Conservation (phyloP, 2,329 filamentous ascomycete genomes). For the Penicillium palitans region DNA sequence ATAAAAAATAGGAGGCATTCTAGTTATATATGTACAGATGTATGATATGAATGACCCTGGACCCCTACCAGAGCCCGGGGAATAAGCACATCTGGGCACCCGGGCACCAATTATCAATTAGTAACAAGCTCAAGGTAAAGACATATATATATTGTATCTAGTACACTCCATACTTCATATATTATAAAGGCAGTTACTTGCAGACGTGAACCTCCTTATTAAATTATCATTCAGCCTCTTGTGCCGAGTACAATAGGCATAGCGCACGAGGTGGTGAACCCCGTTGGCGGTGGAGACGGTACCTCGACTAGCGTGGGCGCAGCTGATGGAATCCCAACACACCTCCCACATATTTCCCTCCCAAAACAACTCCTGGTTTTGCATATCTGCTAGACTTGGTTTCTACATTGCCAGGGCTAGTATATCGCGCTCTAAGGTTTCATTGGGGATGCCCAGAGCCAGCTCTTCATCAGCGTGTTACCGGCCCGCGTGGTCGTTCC, state of each 20-base stretch:
- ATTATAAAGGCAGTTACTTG: background rate
- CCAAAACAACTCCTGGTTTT: background rate
- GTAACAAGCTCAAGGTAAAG: background rate
- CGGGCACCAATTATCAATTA: background rate
- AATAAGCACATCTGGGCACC: background rate
- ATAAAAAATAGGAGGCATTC: too few relatives aligned
- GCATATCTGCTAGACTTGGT: background rate
- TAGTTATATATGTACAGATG: too few relatives aligned
- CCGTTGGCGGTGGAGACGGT: slow-evolving; percentile 13
- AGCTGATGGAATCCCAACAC: slow-evolving; percentile 8
- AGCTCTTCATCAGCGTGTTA: slow-evolving; percentile 7
- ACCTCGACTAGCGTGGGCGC: slow-evolving; percentile 12
- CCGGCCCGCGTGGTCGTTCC: slow-evolving; percentile 9
- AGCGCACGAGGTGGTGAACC: background rate
- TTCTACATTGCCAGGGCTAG: background rate
- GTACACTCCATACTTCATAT: too few relatives aligned
- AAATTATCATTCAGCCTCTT: background rate
- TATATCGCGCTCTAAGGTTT: background rate
- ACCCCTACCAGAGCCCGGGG: background rate
- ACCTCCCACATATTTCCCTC: background rate
- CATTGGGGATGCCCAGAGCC: slow-evolving; percentile 10
- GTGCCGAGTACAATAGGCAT: background rate
- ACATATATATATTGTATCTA: background rate
- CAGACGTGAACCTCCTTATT: background rate
- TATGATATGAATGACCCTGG: background rate